These are phyloP conservation scores for Ilyonectria mors-panacis DNA, from an alignment of 2,329 filamentous ascomycete species.

Conservation along the genomic window DNA sequence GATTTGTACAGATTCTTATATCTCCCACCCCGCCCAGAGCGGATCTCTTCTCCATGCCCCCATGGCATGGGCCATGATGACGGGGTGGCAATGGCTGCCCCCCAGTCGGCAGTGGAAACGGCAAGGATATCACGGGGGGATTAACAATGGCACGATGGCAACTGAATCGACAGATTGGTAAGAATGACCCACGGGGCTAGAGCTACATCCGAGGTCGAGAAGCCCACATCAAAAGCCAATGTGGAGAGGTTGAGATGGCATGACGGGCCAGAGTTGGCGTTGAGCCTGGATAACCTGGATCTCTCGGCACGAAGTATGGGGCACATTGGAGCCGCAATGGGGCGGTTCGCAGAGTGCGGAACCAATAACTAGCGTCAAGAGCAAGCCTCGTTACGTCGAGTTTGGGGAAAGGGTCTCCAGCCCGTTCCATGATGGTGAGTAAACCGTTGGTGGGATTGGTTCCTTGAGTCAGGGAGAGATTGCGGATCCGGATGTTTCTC, in stretches of 20 bases:
- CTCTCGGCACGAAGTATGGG: conserved; percentile 39
- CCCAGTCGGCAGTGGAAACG: not conserved
- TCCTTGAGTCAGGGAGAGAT: not conserved
- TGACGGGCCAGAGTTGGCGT: conserved; percentile 24
- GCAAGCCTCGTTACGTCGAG: conserved; percentile 32
- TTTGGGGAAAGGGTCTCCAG: conserved; percentile 6
- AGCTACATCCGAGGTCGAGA: conserved; percentile 32
- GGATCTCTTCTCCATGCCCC: conserved; percentile 15
- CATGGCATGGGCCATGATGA: not conserved
- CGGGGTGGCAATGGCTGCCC: conserved; percentile 1
- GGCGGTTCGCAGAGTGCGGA: conserved; percentile 29
- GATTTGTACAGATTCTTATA: conserved; percentile 14
- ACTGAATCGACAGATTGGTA: not conserved
- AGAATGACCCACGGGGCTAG: conserved; percentile 37
- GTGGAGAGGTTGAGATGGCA: conserved; percentile 33
- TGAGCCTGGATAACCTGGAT: conserved; percentile 33
- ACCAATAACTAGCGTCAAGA: conserved; percentile 22
- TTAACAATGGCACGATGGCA: not conserved
- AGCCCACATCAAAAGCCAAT: conserved; percentile 17
- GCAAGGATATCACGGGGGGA: not conserved
- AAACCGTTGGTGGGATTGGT: conserved; percentile 31
- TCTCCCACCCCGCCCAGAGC: not conserved
- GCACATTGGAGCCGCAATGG: conserved; percentile 27
- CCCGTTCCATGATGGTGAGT: conserved; percentile 24
- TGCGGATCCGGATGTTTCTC: not conserved